Conservation (phyloP, 2,329 filamentous ascomycete species). For the Colletotrichum sp. region DNA sequence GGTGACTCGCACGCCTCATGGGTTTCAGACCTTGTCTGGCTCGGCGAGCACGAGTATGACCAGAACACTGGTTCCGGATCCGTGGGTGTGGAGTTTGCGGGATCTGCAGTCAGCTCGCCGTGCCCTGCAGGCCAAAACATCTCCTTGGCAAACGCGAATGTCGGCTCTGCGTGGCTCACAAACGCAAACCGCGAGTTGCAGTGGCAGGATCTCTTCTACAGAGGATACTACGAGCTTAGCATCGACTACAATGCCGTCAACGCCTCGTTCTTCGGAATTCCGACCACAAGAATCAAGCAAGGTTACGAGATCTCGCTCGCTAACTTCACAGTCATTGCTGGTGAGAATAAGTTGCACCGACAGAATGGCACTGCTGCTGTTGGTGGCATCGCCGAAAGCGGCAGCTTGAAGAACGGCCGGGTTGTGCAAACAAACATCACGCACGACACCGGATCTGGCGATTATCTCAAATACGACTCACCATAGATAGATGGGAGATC, state of each 20-base stretch:
- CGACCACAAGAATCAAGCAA: constrained; percentile 64
- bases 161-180: background rate
- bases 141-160: background rate
- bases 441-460: constrained; percentile 29
- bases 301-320: constrained; percentile 69
- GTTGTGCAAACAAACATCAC: constrained; percentile 56
- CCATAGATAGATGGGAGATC: background rate
- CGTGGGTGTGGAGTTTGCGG: constrained; percentile 69
- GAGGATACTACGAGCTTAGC: constrained; percentile 73
- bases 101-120: constrained; percentile 59
- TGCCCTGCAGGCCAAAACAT: background rate
- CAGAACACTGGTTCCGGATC: constrained; percentile 56
- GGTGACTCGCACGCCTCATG: constrained; percentile 75
- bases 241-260: constrained; percentile 61
- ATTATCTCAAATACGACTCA: constrained; percentile 3
- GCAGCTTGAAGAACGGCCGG: constrained; percentile 56
- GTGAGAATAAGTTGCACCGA: constrained; percentile 61
- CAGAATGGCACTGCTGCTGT: constrained; percentile 33
- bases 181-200: constrained; percentile 66
- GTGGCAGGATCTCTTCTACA: constrained; percentile 77
- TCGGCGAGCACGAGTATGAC: constrained; percentile 59
- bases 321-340: constrained; percentile 71
- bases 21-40: constrained; percentile 65
- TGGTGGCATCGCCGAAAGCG: constrained; percentile 54
- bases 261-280: constrained; percentile 64